Evolutionary conservation across 164 flowering plant genomes (phyloP), one percentile per base, ranked within the genome.

Genomic region (Tinospora cordifolia): DNA sequence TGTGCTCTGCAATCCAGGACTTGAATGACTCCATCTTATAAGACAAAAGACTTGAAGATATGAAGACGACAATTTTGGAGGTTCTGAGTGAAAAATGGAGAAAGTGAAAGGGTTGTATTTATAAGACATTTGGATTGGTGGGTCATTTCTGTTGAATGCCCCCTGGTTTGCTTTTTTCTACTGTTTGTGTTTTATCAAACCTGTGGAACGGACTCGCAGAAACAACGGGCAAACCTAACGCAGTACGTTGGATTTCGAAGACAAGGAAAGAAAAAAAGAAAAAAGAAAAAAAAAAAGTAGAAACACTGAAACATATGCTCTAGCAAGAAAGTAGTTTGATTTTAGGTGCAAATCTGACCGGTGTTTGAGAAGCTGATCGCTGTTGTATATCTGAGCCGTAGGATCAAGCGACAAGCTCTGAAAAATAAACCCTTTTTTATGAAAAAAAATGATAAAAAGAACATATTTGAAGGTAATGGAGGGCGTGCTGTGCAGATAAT

Each of bases 1-100:
- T 91, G 88, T 91, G 88, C 22, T 88, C 81, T 24, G 88, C 74
- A 73, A 91, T 77, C 97, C 97, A 89, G 1, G 86, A 74, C 72
- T 83, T 82, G 62, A 87, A 0, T 14, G 62, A 73, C 8, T 67
- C 67, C 71, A 73, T 62, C 40, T 25, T 46, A 1, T 44, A 44
- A 44, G 14, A 44, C 47, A 11, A 41, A 40, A 8, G 8, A 47
- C 19, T 47, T 14, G 17, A 13, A 47, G 54, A 13, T 64, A 2
- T 64, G 15, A 19, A 30, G 66, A 63, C 3, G 66, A 17, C 12
- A 47, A 15, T 27, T 26, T 13, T 57, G 47, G 3, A 27, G 30
- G 30, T 8, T 65, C 36, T 72, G 5, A 2, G 24, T 26, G n/a
- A 9, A 30, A 30, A 24, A n/a, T 0, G 22, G 12, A 57, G 49